Evolutionary conservation across 192 early-diverging fungal genomes (phyloP).

Genomic region (Mortierella alpina): DNA sequence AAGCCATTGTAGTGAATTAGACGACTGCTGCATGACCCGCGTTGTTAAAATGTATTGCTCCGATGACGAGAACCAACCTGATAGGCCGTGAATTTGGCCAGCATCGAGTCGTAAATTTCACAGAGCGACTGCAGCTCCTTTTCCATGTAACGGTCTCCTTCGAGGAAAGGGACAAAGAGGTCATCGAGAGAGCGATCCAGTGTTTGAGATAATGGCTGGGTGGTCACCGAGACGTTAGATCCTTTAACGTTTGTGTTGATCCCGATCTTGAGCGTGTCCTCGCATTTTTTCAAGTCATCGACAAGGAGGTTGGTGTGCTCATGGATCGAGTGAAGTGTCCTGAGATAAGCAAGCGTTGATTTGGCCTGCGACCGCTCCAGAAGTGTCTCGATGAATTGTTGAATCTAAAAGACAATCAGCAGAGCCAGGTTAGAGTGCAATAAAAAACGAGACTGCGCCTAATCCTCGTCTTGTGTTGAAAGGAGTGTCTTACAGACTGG

Average conservation of each 20-base stretch:
- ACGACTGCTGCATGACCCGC: background rate
- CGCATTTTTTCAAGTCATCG: slow-evolving; percentile 83
- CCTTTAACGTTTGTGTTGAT: slow-evolving; percentile 55
- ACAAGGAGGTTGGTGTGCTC: slow-evolving; percentile 78
- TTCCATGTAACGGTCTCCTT: slow-evolving; percentile 87
- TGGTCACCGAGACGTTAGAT: slow-evolving; percentile 54
- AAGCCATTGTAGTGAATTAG: background rate
- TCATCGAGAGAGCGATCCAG: slow-evolving; percentile 93
- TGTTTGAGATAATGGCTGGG: slow-evolving; percentile 72
- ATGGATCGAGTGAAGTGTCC: slow-evolving; percentile 79
- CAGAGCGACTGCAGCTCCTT: slow-evolving; percentile 78
- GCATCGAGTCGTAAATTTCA: slow-evolving; percentile 65
- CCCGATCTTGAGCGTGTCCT: slow-evolving; percentile 63
- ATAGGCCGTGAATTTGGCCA: slow-evolving; percentile 57
- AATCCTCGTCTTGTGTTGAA: background rate
- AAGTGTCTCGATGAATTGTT: slow-evolving; percentile 88
- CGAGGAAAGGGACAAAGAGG: slow-evolving; percentile 94
- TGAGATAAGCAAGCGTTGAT: slow-evolving; percentile 84
- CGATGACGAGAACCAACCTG: slow-evolving; percentile 22
- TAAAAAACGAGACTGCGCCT: background rate
- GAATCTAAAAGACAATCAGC: slow-evolving; percentile 68
- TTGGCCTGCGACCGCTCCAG: slow-evolving; percentile 74
- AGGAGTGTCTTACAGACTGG: slow-evolving; percentile 76
- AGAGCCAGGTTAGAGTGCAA: background rate
- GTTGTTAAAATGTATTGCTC: background rate